These are phyloP conservation scores for Kockiozyma suomiensis DNA, from an alignment of 805 yeast species.

Conservation along the genomic window DNA sequence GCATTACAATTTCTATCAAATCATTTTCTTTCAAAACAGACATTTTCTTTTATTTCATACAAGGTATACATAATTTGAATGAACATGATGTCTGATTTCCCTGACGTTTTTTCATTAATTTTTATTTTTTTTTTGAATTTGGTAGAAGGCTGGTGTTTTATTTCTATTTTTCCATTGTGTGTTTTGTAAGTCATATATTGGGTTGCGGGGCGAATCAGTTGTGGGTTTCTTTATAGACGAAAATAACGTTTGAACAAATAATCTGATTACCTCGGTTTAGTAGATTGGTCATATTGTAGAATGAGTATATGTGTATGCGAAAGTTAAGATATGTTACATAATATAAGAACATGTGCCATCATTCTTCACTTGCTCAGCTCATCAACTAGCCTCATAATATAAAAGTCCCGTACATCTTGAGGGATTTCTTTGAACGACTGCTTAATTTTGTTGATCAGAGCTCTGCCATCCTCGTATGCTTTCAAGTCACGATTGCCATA, in stretches of 20 bases:
- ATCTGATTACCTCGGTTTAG: background rate
- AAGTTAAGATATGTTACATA: too few species aligned
- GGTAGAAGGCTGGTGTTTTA: conserved; percentile 27
- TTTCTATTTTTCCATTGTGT: conserved; percentile 21
- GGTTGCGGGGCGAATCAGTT: conserved; percentile 32
- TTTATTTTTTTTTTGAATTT: conserved; percentile 6
- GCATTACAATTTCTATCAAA: conserved; percentile 10
- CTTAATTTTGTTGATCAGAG: conserved; percentile 35
- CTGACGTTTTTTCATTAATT: conserved; percentile 12
- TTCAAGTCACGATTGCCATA: conserved; percentile 46
- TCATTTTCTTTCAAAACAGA: background rate
- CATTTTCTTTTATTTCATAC: conserved; percentile 9
- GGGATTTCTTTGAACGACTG: conserved; percentile 38
- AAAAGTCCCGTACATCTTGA: conserved; percentile 39
- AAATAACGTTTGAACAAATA: conserved; percentile 14
- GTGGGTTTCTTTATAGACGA: conserved; percentile 32
- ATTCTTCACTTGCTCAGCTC: conserved; percentile 33
- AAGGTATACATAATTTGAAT: conserved; percentile 15
- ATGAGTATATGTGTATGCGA: too few species aligned
- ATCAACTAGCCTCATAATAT: conserved; percentile 39
- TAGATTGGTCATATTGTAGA: background rate
- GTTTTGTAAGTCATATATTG: conserved; percentile 33
- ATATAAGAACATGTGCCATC: too few species aligned
- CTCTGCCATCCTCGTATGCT: conserved; percentile 43
- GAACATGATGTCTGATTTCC: conserved; percentile 9